These are phyloP conservation scores for Rhodotorula sp. DNA, from an alignment of 1,284 basidiomycete genomes.

Conservation along the genomic window DNA sequence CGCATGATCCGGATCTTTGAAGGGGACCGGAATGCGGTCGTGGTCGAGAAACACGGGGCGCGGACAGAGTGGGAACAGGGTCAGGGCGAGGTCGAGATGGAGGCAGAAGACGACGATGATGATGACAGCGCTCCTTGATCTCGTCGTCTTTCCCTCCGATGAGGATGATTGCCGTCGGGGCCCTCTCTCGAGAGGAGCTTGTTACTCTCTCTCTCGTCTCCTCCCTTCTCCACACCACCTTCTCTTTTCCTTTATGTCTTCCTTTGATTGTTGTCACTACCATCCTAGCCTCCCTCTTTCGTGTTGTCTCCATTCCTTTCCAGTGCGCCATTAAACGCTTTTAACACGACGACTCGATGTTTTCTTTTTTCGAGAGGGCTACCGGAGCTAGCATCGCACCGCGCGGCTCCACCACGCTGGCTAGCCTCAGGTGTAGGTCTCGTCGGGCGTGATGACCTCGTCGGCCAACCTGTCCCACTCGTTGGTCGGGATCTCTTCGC, in stretches of 20 bases:
- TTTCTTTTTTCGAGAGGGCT: neutral
- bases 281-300: too few relatives aligned
- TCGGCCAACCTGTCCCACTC: conserved; percentile 47
- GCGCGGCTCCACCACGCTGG: neutral
- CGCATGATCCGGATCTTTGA: conserved; percentile 33
- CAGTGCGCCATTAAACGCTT: neutral
- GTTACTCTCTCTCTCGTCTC: too few relatives aligned
- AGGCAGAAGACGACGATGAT: conserved; percentile 6
- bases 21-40: conserved; percentile 24
- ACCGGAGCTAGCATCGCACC: neutral
- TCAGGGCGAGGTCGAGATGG: conserved; percentile 39
- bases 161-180: too few relatives aligned
- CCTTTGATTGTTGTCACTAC: neutral
- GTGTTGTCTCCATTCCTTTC: neutral
- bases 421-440: neutral
- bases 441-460: conserved; percentile 45
- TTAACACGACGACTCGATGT: neutral
- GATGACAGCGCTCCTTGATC: neutral
- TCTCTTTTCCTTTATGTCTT: neutral
- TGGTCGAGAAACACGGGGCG: conserved; percentile 29
- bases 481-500: conserved; percentile 45
- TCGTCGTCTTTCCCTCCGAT: too few relatives aligned
- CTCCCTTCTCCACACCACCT: too few relatives aligned
- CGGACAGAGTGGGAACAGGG: conserved; percentile 26
- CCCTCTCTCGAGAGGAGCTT: too few relatives aligned